A percentile compares a stretch with the other conserved stretches of the same genome.
Evolutionary conservation across 495 filamentous ascomycete species (phyloP).

Genomic region (Recurvomyces mirabilis): DNA sequence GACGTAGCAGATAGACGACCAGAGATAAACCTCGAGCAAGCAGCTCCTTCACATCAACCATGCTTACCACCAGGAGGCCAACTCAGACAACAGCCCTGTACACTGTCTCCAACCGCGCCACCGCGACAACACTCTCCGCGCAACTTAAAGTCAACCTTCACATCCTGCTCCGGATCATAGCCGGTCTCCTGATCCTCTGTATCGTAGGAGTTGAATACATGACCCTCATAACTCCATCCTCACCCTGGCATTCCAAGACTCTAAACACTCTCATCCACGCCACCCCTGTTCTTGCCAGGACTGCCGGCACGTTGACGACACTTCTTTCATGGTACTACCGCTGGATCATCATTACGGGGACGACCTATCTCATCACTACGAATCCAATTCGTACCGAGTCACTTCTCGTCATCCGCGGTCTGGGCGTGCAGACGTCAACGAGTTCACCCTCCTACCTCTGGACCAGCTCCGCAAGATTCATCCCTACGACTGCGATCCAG

Average conservation of each 20-base stretch:
- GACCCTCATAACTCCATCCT: too few relatives aligned
- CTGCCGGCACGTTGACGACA: too few relatives aligned
- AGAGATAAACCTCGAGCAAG: too few relatives aligned
- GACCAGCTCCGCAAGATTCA: slow-evolving; percentile 67
- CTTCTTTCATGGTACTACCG: neutral
- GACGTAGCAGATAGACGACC: too few relatives aligned
- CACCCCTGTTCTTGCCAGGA: too few relatives aligned
- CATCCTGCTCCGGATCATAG: neutral
- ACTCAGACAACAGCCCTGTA: slow-evolving; percentile 27
- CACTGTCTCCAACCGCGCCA: slow-evolving; percentile 27
- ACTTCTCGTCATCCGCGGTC: slow-evolving; percentile 72
- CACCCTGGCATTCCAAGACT: too few relatives aligned
- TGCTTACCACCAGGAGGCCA: slow-evolving; percentile 16
- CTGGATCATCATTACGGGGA: neutral
- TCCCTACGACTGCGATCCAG: slow-evolving; percentile 80
- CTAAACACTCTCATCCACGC: too few relatives aligned
- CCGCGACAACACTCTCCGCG: slow-evolving; percentile 20
- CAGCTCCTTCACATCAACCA: too few relatives aligned
- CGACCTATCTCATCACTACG: slow-evolving; percentile 3
- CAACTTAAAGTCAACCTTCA: slow-evolving; percentile 9
- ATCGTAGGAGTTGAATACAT: neutral
- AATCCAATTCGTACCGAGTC: slow-evolving; percentile 54
- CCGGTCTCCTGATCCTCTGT: neutral
- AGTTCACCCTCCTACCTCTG: slow-evolving; percentile 52
- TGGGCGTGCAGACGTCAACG: slow-evolving; percentile 83